A percentile compares a stretch with the other conserved stretches of the same genome.
These are phyloP conservation scores for Aspergillus wentii DNA, from an alignment of 495 filamentous ascomycete species.

Conservation along the genomic window DNA sequence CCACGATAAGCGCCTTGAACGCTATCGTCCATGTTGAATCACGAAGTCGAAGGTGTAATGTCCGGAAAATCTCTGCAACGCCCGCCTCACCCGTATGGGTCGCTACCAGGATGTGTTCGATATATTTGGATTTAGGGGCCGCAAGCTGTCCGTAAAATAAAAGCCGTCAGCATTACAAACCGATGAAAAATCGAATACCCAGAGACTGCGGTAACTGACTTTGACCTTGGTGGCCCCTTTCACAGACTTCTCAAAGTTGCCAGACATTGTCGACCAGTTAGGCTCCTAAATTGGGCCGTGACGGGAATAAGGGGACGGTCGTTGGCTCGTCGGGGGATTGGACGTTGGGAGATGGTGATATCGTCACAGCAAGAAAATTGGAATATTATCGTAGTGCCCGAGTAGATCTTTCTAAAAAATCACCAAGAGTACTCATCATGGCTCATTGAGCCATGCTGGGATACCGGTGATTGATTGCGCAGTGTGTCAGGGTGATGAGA, in stretches of 20 bases:
- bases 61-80: constrained; percentile 92
- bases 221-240: constrained; percentile 95
- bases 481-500: constrained; percentile 8
- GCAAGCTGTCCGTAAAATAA: constrained; percentile 58
- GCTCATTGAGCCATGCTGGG: constrained; percentile 33
- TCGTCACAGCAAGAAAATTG: neutral
- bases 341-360: neutral
- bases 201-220: constrained; percentile 40
- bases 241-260: constrained; percentile 86
- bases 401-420: constrained; percentile 20
- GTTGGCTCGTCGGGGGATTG: neutral
- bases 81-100: constrained; percentile 94
- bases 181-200: neutral
- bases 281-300: constrained; percentile 6
- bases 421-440: constrained; percentile 21
- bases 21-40: constrained; percentile 98
- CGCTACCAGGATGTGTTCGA: constrained; percentile 94
- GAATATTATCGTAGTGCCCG: constrained; percentile 13
- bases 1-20: constrained; percentile 92
- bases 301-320: constrained; percentile 6
- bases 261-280: constrained; percentile 52
- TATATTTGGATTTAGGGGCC: constrained; percentile 98
- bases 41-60: constrained; percentile 78
- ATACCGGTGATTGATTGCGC: constrained; percentile 11
- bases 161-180: constrained; percentile 8